Percentiles rank a stretch among this genome's conserved stretches.
Conservation (phyloP, 345 rosid species). For the Eucalyptus microcorys region DNA sequence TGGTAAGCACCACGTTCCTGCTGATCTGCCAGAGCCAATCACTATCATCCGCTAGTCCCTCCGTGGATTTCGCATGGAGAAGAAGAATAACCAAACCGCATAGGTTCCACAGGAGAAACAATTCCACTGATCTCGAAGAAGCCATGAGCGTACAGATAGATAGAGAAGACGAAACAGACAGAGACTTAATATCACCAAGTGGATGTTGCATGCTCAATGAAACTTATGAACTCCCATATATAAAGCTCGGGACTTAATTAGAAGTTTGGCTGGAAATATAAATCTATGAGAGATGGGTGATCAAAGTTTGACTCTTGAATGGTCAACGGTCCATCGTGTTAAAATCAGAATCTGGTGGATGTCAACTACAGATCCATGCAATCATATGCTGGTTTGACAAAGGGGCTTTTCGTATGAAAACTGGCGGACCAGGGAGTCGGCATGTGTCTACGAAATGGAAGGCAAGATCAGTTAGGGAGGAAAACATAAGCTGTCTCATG, state of each 20-base stretch:
- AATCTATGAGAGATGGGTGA: not conserved
- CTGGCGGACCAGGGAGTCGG: not conserved
- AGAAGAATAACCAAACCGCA: not conserved
- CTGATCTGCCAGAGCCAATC: not conserved
- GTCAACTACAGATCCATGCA: not conserved
- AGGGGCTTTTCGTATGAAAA: not conserved
- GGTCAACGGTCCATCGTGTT: not conserved
- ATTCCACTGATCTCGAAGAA: not conserved
- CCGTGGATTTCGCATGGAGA: not conserved
- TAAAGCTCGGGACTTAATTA: not conserved
- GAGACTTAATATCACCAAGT: not conserved
- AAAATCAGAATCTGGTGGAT: not conserved
- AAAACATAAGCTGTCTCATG: not conserved
- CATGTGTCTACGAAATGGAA: not conserved
- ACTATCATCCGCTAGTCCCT: not conserved
- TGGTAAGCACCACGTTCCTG: not conserved
- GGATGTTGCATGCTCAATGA: not conserved
- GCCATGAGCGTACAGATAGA: not conserved
- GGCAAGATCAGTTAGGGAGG: not conserved
- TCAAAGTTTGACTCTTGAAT: not conserved
- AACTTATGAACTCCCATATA: not conserved
- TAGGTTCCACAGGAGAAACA: not conserved
- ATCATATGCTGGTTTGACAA: not conserved
- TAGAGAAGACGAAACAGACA: not conserved
- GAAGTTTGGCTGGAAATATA: not conserved